Evolutionary conservation across 768 basidiomycete genomes (phyloP).

Genomic region (Mycena vitilis): DNA sequence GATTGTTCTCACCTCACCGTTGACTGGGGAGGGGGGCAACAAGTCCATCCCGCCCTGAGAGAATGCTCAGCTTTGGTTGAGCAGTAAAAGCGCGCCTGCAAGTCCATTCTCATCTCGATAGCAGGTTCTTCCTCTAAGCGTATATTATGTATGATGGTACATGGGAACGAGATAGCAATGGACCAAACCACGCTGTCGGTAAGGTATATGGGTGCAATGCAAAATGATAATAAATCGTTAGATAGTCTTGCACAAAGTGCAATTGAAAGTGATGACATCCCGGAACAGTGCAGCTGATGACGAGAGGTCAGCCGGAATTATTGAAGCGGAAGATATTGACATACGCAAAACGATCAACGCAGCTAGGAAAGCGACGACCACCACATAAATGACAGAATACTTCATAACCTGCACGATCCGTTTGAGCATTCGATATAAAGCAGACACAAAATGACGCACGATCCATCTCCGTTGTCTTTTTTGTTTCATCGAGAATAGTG

Average conservation of each 20-base stretch:
- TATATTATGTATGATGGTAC: slow-evolving; percentile 36
- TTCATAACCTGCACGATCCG: slow-evolving; percentile 70
- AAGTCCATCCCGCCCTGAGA: not conserved
- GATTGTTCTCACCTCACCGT: no score
- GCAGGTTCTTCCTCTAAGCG: slow-evolving; percentile 19
- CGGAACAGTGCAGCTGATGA: slow-evolving; percentile 82
- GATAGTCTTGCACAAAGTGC: slow-evolving; percentile 88
- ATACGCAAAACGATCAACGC: slow-evolving; percentile 86
- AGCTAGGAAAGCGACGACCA: slow-evolving; percentile 81
- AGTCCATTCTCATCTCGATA: no score
- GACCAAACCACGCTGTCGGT: slow-evolving; percentile 29
- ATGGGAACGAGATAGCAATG: slow-evolving; percentile 34
- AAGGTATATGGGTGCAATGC: slow-evolving; percentile 40
- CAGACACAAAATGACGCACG: slow-evolving; percentile 53
- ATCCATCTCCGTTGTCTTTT: slow-evolving; percentile 94
- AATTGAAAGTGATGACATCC: slow-evolving; percentile 79
- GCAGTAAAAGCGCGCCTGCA: no score
- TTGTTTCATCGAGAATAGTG: slow-evolving; percentile 94
- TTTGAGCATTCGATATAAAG: slow-evolving; percentile 18
- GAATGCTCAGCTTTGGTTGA: not conserved
- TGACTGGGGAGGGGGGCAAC: no score
- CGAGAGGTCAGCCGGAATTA: slow-evolving; percentile 31
- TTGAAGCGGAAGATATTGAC: slow-evolving; percentile 46
- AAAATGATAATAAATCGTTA: slow-evolving; percentile 62
- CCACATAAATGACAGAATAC: slow-evolving; percentile 85